Conservation (phyloP, 1,284 basidiomycete species). For the Mycena sp. region DNA sequence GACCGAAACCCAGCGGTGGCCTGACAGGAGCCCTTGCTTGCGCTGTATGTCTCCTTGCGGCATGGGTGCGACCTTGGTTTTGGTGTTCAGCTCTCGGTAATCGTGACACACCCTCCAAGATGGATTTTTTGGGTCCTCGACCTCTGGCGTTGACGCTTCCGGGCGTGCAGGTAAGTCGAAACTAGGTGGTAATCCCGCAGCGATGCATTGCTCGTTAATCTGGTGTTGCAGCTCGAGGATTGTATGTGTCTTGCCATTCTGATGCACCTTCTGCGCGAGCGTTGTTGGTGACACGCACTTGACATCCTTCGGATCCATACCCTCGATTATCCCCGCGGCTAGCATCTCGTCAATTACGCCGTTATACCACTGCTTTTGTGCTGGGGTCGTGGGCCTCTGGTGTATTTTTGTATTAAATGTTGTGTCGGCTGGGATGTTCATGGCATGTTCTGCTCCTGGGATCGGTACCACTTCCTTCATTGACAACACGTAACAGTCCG, state of each 20-base stretch:
- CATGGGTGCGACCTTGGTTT: conserved; percentile 37
- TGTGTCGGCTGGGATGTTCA: conserved; percentile 31
- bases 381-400: conserved; percentile 37
- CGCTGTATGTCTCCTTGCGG: conserved; percentile 46
- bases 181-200: conserved; percentile 28
- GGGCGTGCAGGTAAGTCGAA: background rate
- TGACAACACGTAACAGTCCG: conserved; percentile 42
- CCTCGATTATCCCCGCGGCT: background rate
- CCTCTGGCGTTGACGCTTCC: background rate
- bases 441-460: conserved; percentile 30
- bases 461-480: conserved; percentile 37
- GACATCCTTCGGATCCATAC: background rate
- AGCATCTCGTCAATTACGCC: conserved; percentile 40
- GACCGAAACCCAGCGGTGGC: conserved; percentile 37
- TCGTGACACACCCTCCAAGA: conserved; percentile 43
- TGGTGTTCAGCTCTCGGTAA: conserved; percentile 36
- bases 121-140: conserved; percentile 20
- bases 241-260: conserved; percentile 24
- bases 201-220: conserved; percentile 26
- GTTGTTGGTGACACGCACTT: conserved; percentile 4
- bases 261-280: conserved; percentile 29
- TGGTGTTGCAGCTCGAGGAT: conserved; percentile 4
- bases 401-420: conserved; percentile 34
- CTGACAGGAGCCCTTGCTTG: no score
- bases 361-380: conserved; percentile 40